phyloP scores from a whole-genome alignment of 1,284 basidiomycete genomes.

The Malassezia slooffiae region DNA sequence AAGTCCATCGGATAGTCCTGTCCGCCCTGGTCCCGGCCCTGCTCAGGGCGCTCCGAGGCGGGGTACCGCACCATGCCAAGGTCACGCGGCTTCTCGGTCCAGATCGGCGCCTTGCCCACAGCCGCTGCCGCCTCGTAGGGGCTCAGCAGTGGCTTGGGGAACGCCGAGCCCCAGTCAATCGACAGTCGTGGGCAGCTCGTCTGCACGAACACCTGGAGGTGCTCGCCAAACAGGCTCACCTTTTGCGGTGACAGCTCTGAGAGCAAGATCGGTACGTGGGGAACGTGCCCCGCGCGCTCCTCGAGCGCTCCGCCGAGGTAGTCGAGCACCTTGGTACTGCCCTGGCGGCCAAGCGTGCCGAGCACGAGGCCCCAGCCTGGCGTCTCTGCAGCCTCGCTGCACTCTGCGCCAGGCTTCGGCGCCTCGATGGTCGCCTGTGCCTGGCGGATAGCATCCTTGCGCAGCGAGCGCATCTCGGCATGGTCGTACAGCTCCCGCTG shows the following conservation, averaged over 20 bases:
- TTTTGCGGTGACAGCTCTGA: slow-evolving; percentile 94
- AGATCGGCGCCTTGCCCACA: slow-evolving; percentile 60
- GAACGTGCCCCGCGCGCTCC: slow-evolving; percentile 43
- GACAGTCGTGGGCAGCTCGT: slow-evolving; percentile 89
- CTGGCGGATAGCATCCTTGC: slow-evolving; percentile 60
- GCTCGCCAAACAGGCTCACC: slow-evolving; percentile 62
- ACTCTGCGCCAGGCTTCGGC: slow-evolving; percentile 14
- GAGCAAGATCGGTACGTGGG: slow-evolving; percentile 76
- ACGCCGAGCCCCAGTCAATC: slow-evolving; percentile 83
- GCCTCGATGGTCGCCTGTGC: slow-evolving; percentile 25
- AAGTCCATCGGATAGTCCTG: slow-evolving; percentile 87
- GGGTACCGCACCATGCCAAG: slow-evolving; percentile 47
- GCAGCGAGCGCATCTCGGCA: slow-evolving; percentile 64
- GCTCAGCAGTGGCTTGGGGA: slow-evolving; percentile 73
- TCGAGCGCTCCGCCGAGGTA: slow-evolving; percentile 23
- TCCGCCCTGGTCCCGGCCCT: slow-evolving; percentile 44
- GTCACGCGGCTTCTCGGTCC: slow-evolving; percentile 48
- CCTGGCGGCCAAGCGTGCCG: slow-evolving; percentile 88
- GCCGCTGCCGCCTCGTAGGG: slow-evolving; percentile 90
- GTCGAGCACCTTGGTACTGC: slow-evolving; percentile 74
- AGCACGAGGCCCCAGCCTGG: slow-evolving; percentile 78
- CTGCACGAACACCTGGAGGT: slow-evolving; percentile 80
- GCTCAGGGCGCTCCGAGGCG: slow-evolving; percentile 2
- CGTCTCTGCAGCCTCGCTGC: slow-evolving; percentile 16
- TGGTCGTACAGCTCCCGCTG: slow-evolving; percentile 88